Evolutionary conservation across 2,329 filamentous ascomycete genomes (phyloP).

Genomic region (Hypoxylon sp.): DNA sequence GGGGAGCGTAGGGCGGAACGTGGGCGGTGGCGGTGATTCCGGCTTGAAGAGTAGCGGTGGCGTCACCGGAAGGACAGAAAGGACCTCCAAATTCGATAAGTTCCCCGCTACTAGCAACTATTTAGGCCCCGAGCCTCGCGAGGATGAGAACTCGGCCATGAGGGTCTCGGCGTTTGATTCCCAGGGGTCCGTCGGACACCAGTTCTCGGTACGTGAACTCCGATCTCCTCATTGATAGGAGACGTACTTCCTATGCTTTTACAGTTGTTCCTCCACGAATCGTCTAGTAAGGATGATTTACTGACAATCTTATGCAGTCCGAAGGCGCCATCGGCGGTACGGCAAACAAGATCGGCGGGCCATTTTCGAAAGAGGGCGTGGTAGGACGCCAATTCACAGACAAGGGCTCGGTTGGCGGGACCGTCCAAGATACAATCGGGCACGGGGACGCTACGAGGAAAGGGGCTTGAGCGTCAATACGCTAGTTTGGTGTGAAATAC

Average conservation of each 20-base stretch:
- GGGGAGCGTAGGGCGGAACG: constrained; percentile 10
- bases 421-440: constrained; percentile 39
- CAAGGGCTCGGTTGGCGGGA: constrained; percentile 38
- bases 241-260: not conserved
- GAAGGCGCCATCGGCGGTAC: constrained; percentile 39
- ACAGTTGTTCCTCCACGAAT: not conserved
- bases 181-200: constrained; percentile 39
- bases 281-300: not conserved
- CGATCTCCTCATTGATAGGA: not conserved
- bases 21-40: constrained; percentile 11
- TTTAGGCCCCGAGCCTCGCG: constrained; percentile 10
- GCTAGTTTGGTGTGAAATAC: not conserved
- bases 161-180: constrained; percentile 39
- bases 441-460: constrained; percentile 39
- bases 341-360: constrained; percentile 38
- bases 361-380: constrained; percentile 38
- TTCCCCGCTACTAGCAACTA: constrained; percentile 28
- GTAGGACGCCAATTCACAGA: constrained; percentile 42
- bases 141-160: constrained; percentile 15
- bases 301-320: constrained; percentile 23
- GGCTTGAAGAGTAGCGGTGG: constrained; percentile 22
- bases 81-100: constrained; percentile 34
- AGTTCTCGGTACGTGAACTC: constrained; percentile 38
- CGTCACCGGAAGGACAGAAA: constrained; percentile 11
- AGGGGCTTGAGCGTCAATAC: constrained; percentile 22